phyloP scores from a whole-genome alignment of 352 stramenopile genomes.

The Pilasporangium apinafurcum region DNA sequence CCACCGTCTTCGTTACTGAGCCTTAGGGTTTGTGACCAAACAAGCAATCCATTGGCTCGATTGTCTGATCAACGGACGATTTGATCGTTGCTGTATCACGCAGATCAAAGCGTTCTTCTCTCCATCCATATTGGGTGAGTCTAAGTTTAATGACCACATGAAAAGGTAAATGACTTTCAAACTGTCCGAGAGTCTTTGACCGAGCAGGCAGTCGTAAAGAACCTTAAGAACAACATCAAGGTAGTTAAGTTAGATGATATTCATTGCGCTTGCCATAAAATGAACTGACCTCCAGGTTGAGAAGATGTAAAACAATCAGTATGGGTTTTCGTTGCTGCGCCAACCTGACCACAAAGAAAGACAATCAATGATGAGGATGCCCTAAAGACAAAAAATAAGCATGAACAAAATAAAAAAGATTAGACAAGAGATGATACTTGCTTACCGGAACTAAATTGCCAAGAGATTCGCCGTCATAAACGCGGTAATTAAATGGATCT shows the following conservation, averaged over 20 bases:
- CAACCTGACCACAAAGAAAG: slow-evolving; percentile 40
- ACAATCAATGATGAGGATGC: slow-evolving; percentile 24
- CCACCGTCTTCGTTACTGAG: slow-evolving; percentile 39
- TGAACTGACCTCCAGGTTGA: slow-evolving; percentile 34
- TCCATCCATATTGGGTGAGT: slow-evolving; percentile 39
- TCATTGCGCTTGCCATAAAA: neutral
- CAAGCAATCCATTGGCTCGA: too few relatives aligned
- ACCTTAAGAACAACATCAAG: slow-evolving; percentile 5
- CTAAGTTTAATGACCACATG: slow-evolving; percentile 42
- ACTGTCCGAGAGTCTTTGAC: slow-evolving; percentile 14
- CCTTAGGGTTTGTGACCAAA: slow-evolving; percentile 1
- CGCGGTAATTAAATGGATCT: slow-evolving; percentile 41
- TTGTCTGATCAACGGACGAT: neutral
- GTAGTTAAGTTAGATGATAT: neutral
- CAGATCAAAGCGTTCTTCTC: slow-evolving; percentile 37
- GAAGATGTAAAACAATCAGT: slow-evolving; percentile 29
- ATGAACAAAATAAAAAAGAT: neutral
- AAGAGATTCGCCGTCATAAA: slow-evolving; percentile 38
- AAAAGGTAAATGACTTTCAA: slow-evolving; percentile 28
- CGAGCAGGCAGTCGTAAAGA: slow-evolving; percentile 36
- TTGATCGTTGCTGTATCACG: neutral
- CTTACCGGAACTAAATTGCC: slow-evolving; percentile 34
- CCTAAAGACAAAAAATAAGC: neutral
- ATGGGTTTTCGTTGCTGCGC: slow-evolving; percentile 33
- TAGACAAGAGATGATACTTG: neutral